Evolutionary conservation across 768 basidiomycete species (phyloP).

Genomic region (Psilocybe tampanensis): DNA sequence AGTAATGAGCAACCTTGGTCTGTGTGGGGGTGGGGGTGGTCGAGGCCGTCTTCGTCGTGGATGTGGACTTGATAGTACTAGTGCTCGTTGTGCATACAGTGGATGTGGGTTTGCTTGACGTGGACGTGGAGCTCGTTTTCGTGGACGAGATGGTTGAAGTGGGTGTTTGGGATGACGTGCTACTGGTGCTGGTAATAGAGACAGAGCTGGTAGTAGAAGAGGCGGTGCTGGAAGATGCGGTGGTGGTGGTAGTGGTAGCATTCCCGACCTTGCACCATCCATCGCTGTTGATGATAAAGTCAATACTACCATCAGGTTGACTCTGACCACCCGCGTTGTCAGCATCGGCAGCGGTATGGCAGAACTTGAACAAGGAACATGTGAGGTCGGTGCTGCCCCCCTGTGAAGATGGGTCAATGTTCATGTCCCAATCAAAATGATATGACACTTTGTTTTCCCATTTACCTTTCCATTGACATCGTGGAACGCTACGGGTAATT

Average conservation of each 20-base stretch:
- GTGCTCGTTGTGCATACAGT: neutral
- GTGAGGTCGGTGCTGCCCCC: constrained; percentile 37
- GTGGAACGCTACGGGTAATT: constrained; percentile 28
- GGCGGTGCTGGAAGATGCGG: neutral
- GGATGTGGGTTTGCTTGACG: neutral
- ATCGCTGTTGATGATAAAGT: constrained; percentile 33
- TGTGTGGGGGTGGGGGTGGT: neutral
- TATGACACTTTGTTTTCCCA: neutral
- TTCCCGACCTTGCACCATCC: constrained; percentile 32
- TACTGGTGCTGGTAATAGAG: neutral
- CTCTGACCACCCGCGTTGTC: constrained; percentile 36
- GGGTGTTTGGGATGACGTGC: neutral
- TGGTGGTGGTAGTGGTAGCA: constrained; percentile 1
- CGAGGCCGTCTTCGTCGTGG: constrained; percentile 2
- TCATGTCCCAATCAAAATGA: neutral
- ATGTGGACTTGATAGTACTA: neutral
- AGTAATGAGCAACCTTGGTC: constrained; percentile 13
- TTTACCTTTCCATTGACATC: constrained; percentile 39
- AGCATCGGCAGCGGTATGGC: constrained; percentile 29
- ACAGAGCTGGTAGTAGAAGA: too few species aligned
- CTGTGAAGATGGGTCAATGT: constrained; percentile 12
- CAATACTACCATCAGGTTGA: constrained; percentile 34
- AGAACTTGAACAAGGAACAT: constrained; percentile 33
- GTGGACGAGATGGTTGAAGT: neutral
- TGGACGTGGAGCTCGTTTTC: neutral